Conservation (phyloP, 805 yeast species). For the Komagataella phaffii region DNA sequence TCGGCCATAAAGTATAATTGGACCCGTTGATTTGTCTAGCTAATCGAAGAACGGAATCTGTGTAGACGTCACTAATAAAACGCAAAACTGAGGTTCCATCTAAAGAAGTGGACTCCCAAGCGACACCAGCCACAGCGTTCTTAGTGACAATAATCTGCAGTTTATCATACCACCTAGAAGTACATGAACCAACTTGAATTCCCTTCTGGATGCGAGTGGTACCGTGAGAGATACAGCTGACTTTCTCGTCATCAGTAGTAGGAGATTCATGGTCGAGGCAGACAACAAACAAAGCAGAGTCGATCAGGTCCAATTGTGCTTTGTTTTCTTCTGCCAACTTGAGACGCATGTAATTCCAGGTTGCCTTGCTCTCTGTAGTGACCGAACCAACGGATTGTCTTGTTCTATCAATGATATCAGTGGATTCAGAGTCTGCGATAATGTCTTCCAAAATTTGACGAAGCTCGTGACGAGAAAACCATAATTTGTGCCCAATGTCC, state of each 20-base stretch:
- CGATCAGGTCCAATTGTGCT: conserved; percentile 23
- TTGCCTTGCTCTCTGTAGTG: conserved; percentile 35
- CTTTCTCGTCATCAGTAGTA: conserved; percentile 30
- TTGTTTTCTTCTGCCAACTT: conserved; percentile 26
- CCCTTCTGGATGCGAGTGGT: conserved; percentile 29
- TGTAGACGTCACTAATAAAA: conserved; percentile 42
- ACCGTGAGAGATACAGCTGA: conserved; percentile 38
- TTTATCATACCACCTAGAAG: conserved; percentile 48
- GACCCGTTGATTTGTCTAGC: conserved; percentile 46
- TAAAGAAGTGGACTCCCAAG: conserved; percentile 45
- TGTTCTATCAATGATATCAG: conserved; percentile 23
- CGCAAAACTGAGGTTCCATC: conserved; percentile 46
- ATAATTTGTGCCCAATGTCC: conserved; percentile 22
- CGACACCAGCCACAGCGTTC: conserved; percentile 45
- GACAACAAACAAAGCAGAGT: conserved; percentile 36
- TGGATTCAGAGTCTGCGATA: conserved; percentile 21
- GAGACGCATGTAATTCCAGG: conserved; percentile 33
- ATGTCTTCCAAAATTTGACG: conserved; percentile 28
- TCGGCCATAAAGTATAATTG: conserved; percentile 39
- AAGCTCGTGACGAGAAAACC: conserved; percentile 41
- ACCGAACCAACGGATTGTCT: conserved; percentile 38
- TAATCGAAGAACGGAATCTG: conserved; percentile 41
- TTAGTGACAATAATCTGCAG: conserved; percentile 38
- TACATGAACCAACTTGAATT: conserved; percentile 42
- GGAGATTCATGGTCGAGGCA: conserved; percentile 37